Conservation (phyloP, 352 stramenopile species). For the Globisporangium canariense region DNA sequence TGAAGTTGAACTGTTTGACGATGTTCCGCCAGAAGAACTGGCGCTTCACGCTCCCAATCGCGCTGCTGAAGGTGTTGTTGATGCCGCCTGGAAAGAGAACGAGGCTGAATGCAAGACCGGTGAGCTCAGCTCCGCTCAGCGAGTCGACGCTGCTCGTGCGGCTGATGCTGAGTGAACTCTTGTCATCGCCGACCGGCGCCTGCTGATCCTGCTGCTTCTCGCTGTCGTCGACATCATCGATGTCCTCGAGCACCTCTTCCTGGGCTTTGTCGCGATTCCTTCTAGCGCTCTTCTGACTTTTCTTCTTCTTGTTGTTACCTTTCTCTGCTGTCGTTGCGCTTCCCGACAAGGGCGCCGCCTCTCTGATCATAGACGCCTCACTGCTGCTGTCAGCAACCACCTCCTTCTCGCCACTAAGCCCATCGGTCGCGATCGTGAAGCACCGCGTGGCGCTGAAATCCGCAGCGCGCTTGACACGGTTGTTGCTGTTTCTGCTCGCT, state of each 20-base stretch:
- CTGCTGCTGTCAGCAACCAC: background rate
- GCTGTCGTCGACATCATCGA: background rate
- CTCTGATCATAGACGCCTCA: background rate
- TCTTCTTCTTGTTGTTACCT: background rate
- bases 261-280: background rate
- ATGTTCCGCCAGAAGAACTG: slow-evolving; percentile 77
- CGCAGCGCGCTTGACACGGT: slow-evolving; percentile 5
- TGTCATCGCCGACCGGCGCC: background rate
- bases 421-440: slow-evolving; percentile 12
- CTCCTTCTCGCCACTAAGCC: background rate
- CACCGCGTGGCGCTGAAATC: slow-evolving; percentile 16
- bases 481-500: background rate
- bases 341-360: background rate
- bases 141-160: slow-evolving; percentile 14
- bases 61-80: background rate
- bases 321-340: background rate
- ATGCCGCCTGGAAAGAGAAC: background rate
- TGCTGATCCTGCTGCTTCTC: background rate
- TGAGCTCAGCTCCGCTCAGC: slow-evolving; percentile 1
- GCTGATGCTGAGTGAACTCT: slow-evolving; percentile 11
- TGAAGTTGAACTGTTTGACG: slow-evolving; percentile 80
- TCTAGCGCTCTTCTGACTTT: background rate
- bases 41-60: slow-evolving; percentile 24
- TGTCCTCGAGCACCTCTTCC: background rate
- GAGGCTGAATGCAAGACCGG: background rate